phyloP scores from a whole-genome alignment of 345 rosid genomes.

The Rubroshorea leprosula region DNA sequence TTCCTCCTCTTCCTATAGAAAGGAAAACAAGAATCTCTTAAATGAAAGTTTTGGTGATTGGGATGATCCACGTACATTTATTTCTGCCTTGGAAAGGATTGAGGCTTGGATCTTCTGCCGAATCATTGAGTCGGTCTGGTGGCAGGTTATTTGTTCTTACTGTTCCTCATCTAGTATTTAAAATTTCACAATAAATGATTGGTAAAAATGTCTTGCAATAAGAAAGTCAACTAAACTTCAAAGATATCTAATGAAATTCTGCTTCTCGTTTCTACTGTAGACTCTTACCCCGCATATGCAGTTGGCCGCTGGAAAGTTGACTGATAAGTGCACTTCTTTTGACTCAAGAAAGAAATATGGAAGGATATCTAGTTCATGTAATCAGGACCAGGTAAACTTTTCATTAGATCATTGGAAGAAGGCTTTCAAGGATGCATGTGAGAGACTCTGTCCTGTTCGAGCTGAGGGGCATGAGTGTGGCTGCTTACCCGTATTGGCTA shows the following conservation, averaged over 20 bases:
- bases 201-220: neutral
- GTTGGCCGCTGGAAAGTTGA: constrained; percentile 36
- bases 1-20: constrained; percentile 33
- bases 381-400: constrained; percentile 59
- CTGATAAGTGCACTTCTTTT: constrained; percentile 30
- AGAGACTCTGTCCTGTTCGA: constrained; percentile 91
- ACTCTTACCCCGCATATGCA: constrained; percentile 93
- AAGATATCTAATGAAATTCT: constrained; percentile 12
- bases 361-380: constrained; percentile 33
- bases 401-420: constrained; percentile 81
- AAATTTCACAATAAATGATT: neutral
- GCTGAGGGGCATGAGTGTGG: constrained; percentile 92
- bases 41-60: constrained; percentile 35
- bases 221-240: neutral
- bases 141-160: constrained; percentile 62
- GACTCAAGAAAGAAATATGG: constrained; percentile 41
- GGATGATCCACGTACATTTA: constrained; percentile 56
- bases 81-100: constrained; percentile 66
- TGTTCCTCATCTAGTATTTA: neutral
- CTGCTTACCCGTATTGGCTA: constrained; percentile 61
- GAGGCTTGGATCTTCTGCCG: constrained; percentile 95
- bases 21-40: constrained; percentile 27
- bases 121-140: constrained; percentile 85
- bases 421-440: constrained; percentile 85
- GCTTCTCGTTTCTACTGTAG: constrained; percentile 40